phyloP scores from a whole-genome alignment of 2,329 filamentous ascomycete genomes.

The Aspergillus nomiae region DNA sequence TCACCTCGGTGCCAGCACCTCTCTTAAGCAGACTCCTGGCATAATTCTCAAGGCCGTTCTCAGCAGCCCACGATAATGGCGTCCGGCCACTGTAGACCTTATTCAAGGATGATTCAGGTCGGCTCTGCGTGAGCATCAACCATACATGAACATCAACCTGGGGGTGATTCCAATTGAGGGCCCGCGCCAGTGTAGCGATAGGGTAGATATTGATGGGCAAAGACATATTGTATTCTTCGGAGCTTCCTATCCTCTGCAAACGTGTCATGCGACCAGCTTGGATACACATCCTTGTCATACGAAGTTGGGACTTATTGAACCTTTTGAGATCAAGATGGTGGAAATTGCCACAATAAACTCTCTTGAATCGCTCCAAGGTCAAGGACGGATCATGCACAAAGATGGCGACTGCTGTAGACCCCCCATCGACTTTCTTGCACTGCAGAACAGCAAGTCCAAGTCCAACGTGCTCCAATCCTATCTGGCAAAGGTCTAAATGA shows the following conservation, averaged over 20 bases:
- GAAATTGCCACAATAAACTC: not conserved
- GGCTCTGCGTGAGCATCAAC: fast-evolving
- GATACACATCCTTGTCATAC: not conserved
- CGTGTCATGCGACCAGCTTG: not conserved
- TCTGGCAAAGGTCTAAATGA: not conserved
- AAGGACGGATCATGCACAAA: not conserved
- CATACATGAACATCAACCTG: fast-evolving
- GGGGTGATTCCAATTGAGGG: not conserved
- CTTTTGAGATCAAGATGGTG: not conserved
- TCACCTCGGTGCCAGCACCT: not conserved
- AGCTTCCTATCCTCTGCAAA: not conserved
- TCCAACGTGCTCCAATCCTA: not conserved
- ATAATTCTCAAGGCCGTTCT: not conserved
- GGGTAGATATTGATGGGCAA: not conserved
- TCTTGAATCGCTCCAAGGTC: not conserved
- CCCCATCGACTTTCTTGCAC: not conserved
- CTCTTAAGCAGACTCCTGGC: not conserved
- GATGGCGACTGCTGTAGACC: not conserved
- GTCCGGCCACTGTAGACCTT: fast-evolving
- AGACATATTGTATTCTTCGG: not conserved
- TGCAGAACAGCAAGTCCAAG: not conserved
- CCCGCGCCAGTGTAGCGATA: fast-evolving
- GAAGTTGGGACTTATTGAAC: fast-evolving
- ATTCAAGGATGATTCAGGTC: not conserved
- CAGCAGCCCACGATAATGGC: not conserved